phyloP scores from a whole-genome alignment of 306 rosid species.

The Dryas drummondii region DNA sequence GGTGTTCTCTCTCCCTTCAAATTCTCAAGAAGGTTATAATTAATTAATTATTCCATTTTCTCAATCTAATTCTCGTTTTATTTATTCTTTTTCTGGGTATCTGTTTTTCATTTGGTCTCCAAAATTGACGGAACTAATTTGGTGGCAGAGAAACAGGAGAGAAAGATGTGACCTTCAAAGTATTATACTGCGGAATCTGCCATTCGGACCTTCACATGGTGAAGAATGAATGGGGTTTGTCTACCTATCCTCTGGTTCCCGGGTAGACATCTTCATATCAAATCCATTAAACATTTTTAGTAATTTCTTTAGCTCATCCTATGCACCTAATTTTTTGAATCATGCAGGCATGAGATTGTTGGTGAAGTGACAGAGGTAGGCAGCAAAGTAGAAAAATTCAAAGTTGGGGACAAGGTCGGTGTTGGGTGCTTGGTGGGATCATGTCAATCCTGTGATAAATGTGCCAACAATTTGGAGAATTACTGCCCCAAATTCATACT shows the following conservation, averaged over 20 bases:
- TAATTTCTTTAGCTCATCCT: too few species aligned
- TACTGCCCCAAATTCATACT: neutral
- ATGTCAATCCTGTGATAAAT: neutral
- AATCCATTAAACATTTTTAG: too few species aligned
- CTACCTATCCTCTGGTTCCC: slow-evolving; percentile 21
- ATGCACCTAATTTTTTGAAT: neutral
- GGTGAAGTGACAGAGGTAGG: slow-evolving; percentile 14
- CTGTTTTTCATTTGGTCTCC: too few species aligned
- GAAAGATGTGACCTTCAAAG: slow-evolving; percentile 20
- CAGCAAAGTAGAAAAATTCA: neutral
- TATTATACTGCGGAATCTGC: slow-evolving; percentile 30
- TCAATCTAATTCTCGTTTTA: too few species aligned
- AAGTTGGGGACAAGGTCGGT: slow-evolving; percentile 8
- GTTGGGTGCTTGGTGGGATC: slow-evolving; percentile 1
- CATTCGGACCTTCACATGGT: slow-evolving; percentile 30
- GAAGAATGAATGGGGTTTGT: slow-evolving; percentile 24
- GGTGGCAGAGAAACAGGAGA: slow-evolving; percentile 29
- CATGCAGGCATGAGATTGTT: slow-evolving; percentile 9
- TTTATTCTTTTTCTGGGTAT: too few species aligned
- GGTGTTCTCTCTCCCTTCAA: slow-evolving; percentile 18
- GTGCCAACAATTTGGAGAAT: neutral
- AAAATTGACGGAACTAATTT: neutral
- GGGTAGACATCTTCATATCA: neutral
- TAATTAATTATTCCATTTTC: too few species aligned
- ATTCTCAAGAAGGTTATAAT: slow-evolving; percentile 3